These are phyloP conservation scores for Scedosporium minutisporum DNA, from an alignment of 2,329 filamentous ascomycete species.

Conservation along the genomic window DNA sequence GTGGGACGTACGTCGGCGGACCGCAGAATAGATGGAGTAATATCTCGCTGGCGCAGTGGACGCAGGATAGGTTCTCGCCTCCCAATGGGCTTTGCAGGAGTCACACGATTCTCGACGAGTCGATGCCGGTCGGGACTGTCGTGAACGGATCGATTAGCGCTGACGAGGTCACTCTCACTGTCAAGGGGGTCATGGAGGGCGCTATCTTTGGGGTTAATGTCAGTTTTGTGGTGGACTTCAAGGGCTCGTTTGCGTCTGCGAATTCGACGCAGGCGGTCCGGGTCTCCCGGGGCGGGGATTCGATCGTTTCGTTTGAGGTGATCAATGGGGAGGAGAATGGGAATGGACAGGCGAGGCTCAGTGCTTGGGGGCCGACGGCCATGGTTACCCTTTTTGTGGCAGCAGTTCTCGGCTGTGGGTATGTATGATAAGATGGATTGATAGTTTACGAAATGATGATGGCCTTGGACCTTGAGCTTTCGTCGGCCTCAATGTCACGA, in stretches of 20 bases:
- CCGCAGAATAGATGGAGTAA: neutral
- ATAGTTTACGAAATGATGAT: too few relatives aligned
- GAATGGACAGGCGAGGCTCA: neutral
- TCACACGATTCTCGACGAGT: neutral
- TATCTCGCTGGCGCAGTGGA: neutral
- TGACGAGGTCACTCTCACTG: neutral
- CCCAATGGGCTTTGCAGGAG: neutral
- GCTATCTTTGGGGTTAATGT: neutral
- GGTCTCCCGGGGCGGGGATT: neutral
- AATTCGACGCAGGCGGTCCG: conserved; percentile 1
- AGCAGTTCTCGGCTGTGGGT: neutral
- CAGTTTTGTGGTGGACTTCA: neutral
- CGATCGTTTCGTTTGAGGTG: neutral
- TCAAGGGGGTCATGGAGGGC: neutral
- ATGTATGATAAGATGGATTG: too few relatives aligned
- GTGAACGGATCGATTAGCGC: neutral
- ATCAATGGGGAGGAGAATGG: neutral
- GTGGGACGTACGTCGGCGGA: neutral
- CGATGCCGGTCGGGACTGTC: neutral
- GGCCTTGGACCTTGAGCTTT: too few relatives aligned
- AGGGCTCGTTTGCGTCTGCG: neutral
- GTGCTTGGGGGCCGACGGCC: neutral
- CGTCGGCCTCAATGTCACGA: too few relatives aligned
- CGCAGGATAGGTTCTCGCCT: neutral
- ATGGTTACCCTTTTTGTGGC: neutral